Evolutionary conservation across 129 eudicot species (phyloP), one percentile per base, ranked within the genome.

Genomic region (Gnaphalium uliginosum): DNA sequence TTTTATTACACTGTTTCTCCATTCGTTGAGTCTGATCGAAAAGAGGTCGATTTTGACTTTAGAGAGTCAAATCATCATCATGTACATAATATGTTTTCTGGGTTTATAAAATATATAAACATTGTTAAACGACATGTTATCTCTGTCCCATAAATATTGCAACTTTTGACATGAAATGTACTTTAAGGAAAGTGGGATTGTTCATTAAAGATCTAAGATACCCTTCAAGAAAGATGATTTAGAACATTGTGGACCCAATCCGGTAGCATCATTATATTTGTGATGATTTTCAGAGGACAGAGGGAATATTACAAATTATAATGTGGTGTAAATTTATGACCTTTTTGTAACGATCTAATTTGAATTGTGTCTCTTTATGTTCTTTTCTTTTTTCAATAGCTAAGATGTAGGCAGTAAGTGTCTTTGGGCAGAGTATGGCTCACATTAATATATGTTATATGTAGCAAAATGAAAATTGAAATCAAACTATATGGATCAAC

Each of bases 141-240:
- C 17, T 43, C 7, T 18, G 59, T 74, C 54, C 15, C 6, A 26
- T 74, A 58, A 27, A 73, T 27, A 3, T 26, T 62, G 60, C 21
- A 26, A 23, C 17, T 51, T 23, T 53, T 66, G 39, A 33, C 56
- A 33, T 66, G 74, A 11, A 41, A 66, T 76, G 26, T 76, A 61
- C 57, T 76, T 23, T 32, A 62, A 54, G 23, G n/a, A 25, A 27
- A 53, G 64, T 76, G 66, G 23, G 26, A 17, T 54, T 37, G 25
- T 30, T 37, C 56, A 18, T 68, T 24, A 24, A 53, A 54, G 68
- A n/a, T 54, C 61, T 56, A 59, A 46, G 50, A 23, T 24, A 26
- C 4, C 43, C 62, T 26, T 70, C 4, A 50, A 70, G 60, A 50
- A 70, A 48, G 39, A 11, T 46, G 53, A 50, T 6, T n/a, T 11